These are phyloP conservation scores for Backusella westeae DNA, from an alignment of 192 early-diverging fungal species.

Conservation along the genomic window DNA sequence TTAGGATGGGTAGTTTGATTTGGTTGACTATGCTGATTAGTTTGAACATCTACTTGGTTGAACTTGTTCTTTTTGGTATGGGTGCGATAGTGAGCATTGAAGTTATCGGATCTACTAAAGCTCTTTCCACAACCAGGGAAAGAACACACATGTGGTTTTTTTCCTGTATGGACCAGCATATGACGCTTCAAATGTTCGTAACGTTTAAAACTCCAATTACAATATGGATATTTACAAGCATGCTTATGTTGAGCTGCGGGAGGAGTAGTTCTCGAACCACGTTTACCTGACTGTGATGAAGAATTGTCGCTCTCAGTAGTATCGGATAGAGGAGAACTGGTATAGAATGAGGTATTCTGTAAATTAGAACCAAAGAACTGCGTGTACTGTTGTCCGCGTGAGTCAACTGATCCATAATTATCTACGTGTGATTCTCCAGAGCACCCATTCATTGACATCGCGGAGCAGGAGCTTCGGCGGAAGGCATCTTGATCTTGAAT, in stretches of 20 bases:
- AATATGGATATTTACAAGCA: slow-evolving; percentile 41
- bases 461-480: background rate
- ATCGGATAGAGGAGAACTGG: background rate
- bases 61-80: slow-evolving; percentile 58
- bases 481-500: background rate
- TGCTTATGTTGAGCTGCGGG: slow-evolving; percentile 32
- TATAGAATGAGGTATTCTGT: background rate
- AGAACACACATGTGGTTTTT: slow-evolving; percentile 65
- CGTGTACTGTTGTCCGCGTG: background rate
- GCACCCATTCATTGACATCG: background rate
- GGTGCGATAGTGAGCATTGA: slow-evolving; percentile 72
- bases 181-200: slow-evolving; percentile 83
- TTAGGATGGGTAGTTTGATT: background rate
- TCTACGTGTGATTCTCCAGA: background rate
- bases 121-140: slow-evolving; percentile 73
- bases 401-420: background rate
- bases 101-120: slow-evolving; percentile 79
- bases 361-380: slow-evolving; percentile 3
- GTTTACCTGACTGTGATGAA: background rate
- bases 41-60: background rate
- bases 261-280: background rate
- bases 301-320: background rate
- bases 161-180: slow-evolving; percentile 74
- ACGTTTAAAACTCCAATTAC: slow-evolving; percentile 68
- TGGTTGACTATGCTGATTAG: background rate